phyloP scores from a whole-genome alignment of 139 green algal genomes.

The Auxenochlorella protothecoides region DNA sequence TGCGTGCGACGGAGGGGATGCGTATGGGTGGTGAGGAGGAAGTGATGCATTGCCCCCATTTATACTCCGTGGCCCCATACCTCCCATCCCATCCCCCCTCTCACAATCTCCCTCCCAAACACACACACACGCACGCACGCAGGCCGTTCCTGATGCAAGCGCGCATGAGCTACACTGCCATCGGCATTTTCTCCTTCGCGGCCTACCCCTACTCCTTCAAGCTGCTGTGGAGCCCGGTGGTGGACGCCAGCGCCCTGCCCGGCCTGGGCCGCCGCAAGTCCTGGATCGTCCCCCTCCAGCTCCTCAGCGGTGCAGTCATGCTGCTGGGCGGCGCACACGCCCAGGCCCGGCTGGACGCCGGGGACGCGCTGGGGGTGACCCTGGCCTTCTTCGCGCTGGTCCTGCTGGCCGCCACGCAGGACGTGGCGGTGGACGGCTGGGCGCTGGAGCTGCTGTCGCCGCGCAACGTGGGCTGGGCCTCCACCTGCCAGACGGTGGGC shows the following conservation, averaged over 20 bases:
- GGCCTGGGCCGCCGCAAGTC: slow-evolving; percentile 61
- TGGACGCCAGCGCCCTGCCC: slow-evolving; percentile 64
- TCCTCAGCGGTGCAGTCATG: slow-evolving; percentile 27
- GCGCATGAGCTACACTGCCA: slow-evolving; percentile 62
- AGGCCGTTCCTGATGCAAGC: slow-evolving; percentile 81
- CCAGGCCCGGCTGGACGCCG: slow-evolving; percentile 24
- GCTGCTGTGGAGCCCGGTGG: slow-evolving; percentile 84
- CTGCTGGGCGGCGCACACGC: slow-evolving; percentile 23
- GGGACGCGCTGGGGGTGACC: slow-evolving; percentile 57
- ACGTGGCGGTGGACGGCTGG: slow-evolving; percentile 93
- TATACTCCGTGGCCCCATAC: too few species aligned
- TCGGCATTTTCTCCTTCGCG: slow-evolving; percentile 77
- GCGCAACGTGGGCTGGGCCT: slow-evolving; percentile 69
- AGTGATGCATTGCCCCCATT: too few species aligned
- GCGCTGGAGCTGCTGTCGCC: slow-evolving; percentile 78
- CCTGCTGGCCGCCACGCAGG: slow-evolving; percentile 82
- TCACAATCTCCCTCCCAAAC: too few species aligned
- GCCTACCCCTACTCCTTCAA: slow-evolving; percentile 90
- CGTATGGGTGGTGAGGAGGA: too few species aligned
- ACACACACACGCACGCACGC: background rate
- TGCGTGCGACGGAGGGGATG: slow-evolving; percentile 24
- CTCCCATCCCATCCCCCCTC: too few species aligned
- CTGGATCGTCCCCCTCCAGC: slow-evolving; percentile 73
- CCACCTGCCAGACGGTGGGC: slow-evolving; percentile 87
- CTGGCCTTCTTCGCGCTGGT: slow-evolving; percentile 77